phyloP scores from a whole-genome alignment of 1,284 basidiomycete species.

The Athelia psychrophila region DNA sequence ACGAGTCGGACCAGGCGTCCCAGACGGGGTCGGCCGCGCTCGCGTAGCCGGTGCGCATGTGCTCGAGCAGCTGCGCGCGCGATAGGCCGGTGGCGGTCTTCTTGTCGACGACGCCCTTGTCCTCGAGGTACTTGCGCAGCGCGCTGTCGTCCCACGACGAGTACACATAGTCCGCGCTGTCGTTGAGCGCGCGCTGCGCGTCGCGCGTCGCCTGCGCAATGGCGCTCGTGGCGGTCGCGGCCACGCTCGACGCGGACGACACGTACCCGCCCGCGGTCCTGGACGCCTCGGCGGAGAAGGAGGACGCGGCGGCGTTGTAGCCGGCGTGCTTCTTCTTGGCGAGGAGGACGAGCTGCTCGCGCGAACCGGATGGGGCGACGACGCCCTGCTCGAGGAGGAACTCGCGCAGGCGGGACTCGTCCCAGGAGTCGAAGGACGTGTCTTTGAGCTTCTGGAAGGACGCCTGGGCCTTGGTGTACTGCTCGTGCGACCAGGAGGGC shows the following conservation, averaged over 20 bases:
- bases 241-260: conserved; percentile 45
- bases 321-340: conserved; percentile 71
- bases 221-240: conserved; percentile 29
- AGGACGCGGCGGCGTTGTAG: conserved; percentile 54
- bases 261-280: conserved; percentile 54
- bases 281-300: conserved; percentile 48
- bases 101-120: conserved; percentile 70
- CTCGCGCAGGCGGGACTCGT: conserved; percentile 76
- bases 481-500: conserved; percentile 55
- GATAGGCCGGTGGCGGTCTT: conserved; percentile 48
- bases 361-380: conserved; percentile 74
- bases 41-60: conserved; percentile 72
- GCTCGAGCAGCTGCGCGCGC: conserved; percentile 63
- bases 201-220: conserved; percentile 53
- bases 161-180: conserved; percentile 83
- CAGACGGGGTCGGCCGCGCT: conserved; percentile 64
- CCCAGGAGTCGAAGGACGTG: conserved; percentile 70
- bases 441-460: conserved; percentile 57
- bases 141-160: conserved; percentile 84
- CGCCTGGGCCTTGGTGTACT: conserved; percentile 64
- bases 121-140: conserved; percentile 68
- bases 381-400: conserved; percentile 88
- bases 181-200: conserved; percentile 64
- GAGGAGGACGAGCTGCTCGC: conserved; percentile 76
- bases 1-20: conserved; percentile 83